Conservation (phyloP, 495 filamentous ascomycete species). For the Hypoxylon subgilvum region DNA sequence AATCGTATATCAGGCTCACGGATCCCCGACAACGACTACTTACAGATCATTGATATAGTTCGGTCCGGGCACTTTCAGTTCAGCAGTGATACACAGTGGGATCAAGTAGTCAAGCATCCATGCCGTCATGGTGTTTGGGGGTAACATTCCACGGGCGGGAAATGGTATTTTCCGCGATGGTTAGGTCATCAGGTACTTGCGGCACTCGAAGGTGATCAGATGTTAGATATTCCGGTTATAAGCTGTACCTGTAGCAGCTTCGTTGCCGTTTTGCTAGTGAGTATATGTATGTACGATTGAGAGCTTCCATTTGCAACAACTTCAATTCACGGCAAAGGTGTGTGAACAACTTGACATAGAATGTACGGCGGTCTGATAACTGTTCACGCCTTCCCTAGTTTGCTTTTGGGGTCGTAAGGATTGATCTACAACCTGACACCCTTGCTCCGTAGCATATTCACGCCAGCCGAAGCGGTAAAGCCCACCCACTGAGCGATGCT, state of each 20-base stretch:
- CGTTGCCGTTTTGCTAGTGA: constrained; percentile 3
- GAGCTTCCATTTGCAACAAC: no score
- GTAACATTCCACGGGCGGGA: no score
- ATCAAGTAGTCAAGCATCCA: neutral
- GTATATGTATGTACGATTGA: neutral
- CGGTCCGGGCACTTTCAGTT: neutral
- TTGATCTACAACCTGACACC: constrained; percentile 61
- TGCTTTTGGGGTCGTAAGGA: no score
- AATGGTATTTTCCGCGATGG: no score
- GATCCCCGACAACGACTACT: constrained; percentile 64
- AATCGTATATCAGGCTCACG: constrained; percentile 38
- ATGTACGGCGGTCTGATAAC: no score
- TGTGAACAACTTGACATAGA: no score
- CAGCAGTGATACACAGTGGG: neutral
- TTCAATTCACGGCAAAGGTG: no score
- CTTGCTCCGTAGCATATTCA: constrained; percentile 69
- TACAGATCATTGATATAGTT: constrained; percentile 40
- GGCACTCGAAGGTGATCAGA: no score
- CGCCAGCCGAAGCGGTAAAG: constrained; percentile 70
- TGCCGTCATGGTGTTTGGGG: constrained; percentile 6
- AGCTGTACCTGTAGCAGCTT: no score
- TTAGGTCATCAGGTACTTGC: no score
- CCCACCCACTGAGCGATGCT: constrained; percentile 74
- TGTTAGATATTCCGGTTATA: no score
- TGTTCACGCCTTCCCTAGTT: no score